Evolutionary conservation across 108 stramenopile species (phyloP), one percentile per base, ranked within the genome.

Genomic region (Epipyxis sp.): DNA sequence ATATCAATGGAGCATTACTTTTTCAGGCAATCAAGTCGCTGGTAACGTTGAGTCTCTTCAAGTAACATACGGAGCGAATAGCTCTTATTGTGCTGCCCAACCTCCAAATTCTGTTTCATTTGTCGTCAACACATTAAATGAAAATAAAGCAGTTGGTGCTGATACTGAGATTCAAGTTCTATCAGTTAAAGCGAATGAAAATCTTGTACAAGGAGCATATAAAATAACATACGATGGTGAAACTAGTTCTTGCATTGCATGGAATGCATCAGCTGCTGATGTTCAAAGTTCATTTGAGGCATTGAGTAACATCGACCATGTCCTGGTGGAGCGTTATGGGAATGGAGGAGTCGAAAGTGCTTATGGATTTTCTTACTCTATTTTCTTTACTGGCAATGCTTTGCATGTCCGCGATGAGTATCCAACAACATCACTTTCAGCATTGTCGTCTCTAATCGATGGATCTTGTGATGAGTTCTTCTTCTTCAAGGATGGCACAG

Each of bases 151-250:
- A 10, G 71, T 74, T 13, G 71, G 71, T 30, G 43, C 34, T 39
- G 61, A 65, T 37, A 81, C 82, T 44, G 91, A 92, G 76, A 77
- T 91, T 35, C 92, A 92, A 81, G 81, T 80, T n/a, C 59, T 92
- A 20, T 76, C 82, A 27, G 81, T 83, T 20, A 62, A 42, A 27
- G 83, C 57, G 1, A 77, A 76, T n/a, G 78, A 43, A 6, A 16
- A 29, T 6, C 34, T 65, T 37, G 25, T 65, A 6, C 30, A 65
- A 65, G 61, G 61, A 3, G 20, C 61, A 42, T 71, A 71, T 42
- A 71, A 44, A 37, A 39, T 84, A 1, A 59, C 37, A 1, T 80
- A 77, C 42, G 76, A 80, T 16, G 79, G 76, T 13, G 42, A 42
- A 67, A 30, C 20, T 1, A 86, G 88, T 1, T 62, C 62, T 10